Conservation (phyloP, 1,139 yeast genomes). For the Wickerhamiella pararugosa region DNA sequence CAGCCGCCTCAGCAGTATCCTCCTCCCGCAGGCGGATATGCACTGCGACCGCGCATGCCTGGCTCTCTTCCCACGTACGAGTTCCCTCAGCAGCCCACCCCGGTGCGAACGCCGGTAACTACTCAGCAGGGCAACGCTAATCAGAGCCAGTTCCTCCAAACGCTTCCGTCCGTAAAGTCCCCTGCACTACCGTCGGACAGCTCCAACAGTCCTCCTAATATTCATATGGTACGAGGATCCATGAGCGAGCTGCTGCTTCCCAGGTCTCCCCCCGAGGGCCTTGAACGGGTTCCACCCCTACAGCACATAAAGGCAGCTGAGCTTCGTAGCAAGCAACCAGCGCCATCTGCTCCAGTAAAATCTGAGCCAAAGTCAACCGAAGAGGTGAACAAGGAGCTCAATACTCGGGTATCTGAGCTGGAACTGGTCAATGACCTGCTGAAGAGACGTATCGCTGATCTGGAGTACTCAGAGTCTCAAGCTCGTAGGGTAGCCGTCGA, state of each 20-base stretch:
- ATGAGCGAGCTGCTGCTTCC: constrained; percentile 25
- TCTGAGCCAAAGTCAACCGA: not conserved
- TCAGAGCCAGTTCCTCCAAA: no score
- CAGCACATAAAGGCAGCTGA: constrained; percentile 13
- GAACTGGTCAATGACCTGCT: constrained; percentile 81
- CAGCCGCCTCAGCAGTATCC: no score
- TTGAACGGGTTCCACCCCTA: constrained; percentile 23
- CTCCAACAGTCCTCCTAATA: constrained; percentile 6
- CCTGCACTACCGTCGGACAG: no score
- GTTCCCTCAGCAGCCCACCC: constrained; percentile 3
- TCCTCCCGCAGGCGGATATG: no score
- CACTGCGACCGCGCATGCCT: not conserved
- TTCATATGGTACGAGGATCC: constrained; percentile 14
- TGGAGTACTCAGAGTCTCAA: constrained; percentile 51
- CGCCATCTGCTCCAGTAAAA: not conserved
- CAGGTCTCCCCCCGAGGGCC: constrained; percentile 20
- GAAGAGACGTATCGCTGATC: constrained; percentile 64
- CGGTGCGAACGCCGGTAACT: constrained; percentile 4
- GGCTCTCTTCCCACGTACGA: not conserved
- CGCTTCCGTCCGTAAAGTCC: no score
- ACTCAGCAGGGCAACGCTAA: no score
- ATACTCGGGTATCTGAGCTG: constrained; percentile 72
- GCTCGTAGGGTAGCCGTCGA: constrained; percentile 19
- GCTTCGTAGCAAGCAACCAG: constrained; percentile 8
- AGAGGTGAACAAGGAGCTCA: constrained; percentile 23